Conservation (phyloP, 805 yeast genomes). For the Candida coquimbonensis region DNA sequence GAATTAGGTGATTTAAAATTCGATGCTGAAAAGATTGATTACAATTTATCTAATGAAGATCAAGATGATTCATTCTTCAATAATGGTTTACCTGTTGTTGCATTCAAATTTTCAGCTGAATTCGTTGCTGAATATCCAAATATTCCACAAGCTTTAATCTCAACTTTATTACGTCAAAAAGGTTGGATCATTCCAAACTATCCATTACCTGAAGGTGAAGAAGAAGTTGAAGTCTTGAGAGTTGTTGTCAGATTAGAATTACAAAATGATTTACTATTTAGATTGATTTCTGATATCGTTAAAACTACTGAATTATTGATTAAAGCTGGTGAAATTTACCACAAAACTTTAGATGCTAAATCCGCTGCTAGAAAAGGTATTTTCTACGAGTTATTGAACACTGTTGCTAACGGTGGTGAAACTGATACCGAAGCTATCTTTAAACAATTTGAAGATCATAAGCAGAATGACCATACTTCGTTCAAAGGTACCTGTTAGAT, state of each 20-base stretch:
- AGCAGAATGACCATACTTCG: constrained; percentile 19
- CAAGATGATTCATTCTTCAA: constrained; percentile 41
- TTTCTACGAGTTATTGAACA: constrained; percentile 40
- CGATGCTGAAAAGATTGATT: constrained; percentile 16
- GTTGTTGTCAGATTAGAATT: constrained; percentile 75
- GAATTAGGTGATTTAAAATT: constrained; percentile 31
- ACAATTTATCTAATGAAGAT: constrained; percentile 24
- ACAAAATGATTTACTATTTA: constrained; percentile 52
- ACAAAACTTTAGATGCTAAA: constrained; percentile 4
- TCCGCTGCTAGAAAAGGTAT: constrained; percentile 24
- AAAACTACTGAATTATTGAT: constrained; percentile 46
- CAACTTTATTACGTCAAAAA: constrained; percentile 64
- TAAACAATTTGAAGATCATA: constrained; percentile 16
- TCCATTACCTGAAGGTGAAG: constrained; percentile 60
- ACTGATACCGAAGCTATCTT: constrained; percentile 23
- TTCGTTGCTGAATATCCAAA: constrained; percentile 60
- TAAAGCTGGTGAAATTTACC: constrained; percentile 33
- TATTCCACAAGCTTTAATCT: constrained; percentile 72
- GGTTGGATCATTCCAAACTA: constrained; percentile 91
- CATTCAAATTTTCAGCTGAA: constrained; percentile 64
- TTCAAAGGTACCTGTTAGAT: constrained; percentile 23
- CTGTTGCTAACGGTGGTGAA: constrained; percentile 52
- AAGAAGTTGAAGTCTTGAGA: constrained; percentile 63
- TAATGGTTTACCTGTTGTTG: constrained; percentile 85
- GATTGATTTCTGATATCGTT: constrained; percentile 55